These are phyloP conservation scores for Cryphonectria parasitica DNA, from an alignment of 2,329 filamentous ascomycete genomes.

Conservation along the genomic window DNA sequence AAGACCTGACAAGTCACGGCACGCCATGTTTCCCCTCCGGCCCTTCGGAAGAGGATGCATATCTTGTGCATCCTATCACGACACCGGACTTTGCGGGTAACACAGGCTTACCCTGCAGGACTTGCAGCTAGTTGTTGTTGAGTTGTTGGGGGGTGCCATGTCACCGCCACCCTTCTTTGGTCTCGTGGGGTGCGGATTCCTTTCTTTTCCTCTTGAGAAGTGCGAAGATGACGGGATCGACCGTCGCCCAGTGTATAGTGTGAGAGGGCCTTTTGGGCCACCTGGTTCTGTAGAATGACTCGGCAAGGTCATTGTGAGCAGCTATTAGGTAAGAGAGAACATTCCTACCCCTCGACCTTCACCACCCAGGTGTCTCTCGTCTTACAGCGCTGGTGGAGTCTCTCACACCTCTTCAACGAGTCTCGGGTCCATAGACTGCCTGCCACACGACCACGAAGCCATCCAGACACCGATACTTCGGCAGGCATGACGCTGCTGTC, in stretches of 20 bases:
- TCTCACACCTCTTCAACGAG: not conserved
- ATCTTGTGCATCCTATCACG: conserved; percentile 24
- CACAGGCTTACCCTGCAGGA: conserved; percentile 14
- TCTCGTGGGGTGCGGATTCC: not conserved
- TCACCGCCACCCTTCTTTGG: not conserved
- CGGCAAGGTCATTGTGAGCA: not conserved
- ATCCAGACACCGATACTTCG: not conserved
- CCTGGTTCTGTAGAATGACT: not conserved
- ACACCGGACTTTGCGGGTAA: conserved; percentile 18
- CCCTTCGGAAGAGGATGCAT: conserved; percentile 24
- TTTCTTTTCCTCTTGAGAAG: not conserved
- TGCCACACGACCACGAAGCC: conserved; percentile 5
- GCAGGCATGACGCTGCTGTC: not conserved
- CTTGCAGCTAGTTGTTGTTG: not conserved
- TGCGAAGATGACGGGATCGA: not conserved
- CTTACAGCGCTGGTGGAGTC: not conserved
- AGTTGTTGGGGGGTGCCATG: not conserved
- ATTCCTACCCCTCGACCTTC: not conserved
- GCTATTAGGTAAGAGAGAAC: not conserved
- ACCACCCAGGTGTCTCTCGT: not conserved
- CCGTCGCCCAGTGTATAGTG: not conserved
- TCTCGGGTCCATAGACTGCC: not conserved
- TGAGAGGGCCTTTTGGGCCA: conserved; percentile 4
- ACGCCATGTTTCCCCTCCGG: conserved; percentile 17
- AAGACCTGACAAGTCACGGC: conserved; percentile 23